phyloP scores from a whole-genome alignment of 2,329 filamentous ascomycete species.

The Pseudogymnoascus sp. region DNA sequence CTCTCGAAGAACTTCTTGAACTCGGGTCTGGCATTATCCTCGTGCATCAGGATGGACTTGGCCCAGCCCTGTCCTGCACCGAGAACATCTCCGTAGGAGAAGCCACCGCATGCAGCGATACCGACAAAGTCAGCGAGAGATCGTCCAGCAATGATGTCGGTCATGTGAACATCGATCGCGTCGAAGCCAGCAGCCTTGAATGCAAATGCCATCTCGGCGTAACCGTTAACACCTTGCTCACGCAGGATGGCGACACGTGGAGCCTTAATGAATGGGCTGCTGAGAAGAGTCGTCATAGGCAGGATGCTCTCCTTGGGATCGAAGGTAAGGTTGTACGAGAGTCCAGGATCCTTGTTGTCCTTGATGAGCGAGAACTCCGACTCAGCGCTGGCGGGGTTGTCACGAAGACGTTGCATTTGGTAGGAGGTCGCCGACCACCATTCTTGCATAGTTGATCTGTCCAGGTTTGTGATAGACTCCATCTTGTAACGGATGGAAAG shows the following conservation, averaged over 20 bases:
- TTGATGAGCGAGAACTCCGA: slow-evolving; percentile 69
- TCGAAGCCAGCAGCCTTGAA: slow-evolving; percentile 89
- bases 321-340: slow-evolving; percentile 77
- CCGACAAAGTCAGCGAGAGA: slow-evolving; percentile 79
- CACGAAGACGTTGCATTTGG: slow-evolving; percentile 82
- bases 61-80: slow-evolving; percentile 97
- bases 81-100: slow-evolving; percentile 82
- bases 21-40: slow-evolving; percentile 61
- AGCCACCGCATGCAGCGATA: slow-evolving; percentile 90
- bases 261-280: slow-evolving; percentile 46
- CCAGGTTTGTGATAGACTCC: slow-evolving; percentile 60
- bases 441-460: slow-evolving; percentile 69
- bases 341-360: slow-evolving; percentile 71
- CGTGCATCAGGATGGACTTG: slow-evolving; percentile 82
- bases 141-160: slow-evolving; percentile 73
- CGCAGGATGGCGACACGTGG: slow-evolving; percentile 85
- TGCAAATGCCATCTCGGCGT: slow-evolving; percentile 97
- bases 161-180: slow-evolving; percentile 94
- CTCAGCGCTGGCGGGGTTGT: slow-evolving; percentile 82
- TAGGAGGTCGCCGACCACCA: slow-evolving; percentile 85
- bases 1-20: slow-evolving; percentile 83
- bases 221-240: slow-evolving; percentile 91
- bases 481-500: slow-evolving; percentile 68
- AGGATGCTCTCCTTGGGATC: slow-evolving; percentile 67
- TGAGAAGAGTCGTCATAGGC: slow-evolving; percentile 50